phyloP scores from a whole-genome alignment of 2,329 filamentous ascomycete genomes.

The Tetracladium maxilliforme region DNA sequence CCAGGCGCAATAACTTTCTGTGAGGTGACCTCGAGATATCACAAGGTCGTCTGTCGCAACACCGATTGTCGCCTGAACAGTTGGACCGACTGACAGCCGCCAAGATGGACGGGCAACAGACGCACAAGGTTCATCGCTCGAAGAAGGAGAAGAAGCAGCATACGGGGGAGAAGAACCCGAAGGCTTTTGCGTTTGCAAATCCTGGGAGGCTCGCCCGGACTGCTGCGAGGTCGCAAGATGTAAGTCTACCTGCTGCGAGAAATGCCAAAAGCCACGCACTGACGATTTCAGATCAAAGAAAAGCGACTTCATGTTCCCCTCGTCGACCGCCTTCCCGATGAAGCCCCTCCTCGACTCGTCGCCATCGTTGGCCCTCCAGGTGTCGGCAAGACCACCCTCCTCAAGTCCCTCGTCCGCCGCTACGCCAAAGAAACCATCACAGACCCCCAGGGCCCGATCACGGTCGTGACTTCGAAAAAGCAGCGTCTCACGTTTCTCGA shows the following conservation, averaged over 20 bases:
- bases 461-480: slow-evolving; percentile 91
- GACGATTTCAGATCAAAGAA: slow-evolving; percentile 59
- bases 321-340: slow-evolving; percentile 88
- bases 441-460: slow-evolving; percentile 81
- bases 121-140: slow-evolving; percentile 1
- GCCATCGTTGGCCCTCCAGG: slow-evolving; percentile 90
- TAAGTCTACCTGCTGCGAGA: slow-evolving; percentile 15
- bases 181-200: slow-evolving; percentile 19
- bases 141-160: not conserved
- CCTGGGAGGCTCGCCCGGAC: slow-evolving; percentile 17
- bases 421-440: slow-evolving; percentile 94
- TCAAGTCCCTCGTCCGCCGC: slow-evolving; percentile 85
- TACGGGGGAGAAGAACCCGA: slow-evolving; percentile 12
- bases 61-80: no score
- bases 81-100: no score
- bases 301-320: slow-evolving; percentile 92
- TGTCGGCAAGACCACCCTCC: slow-evolving; percentile 86
- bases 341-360: slow-evolving; percentile 85
- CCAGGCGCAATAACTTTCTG: no score
- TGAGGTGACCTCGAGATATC: no score
- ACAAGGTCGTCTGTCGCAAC: no score
- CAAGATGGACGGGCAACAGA: not conserved
- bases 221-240: slow-evolving; percentile 37
- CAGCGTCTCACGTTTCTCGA: slow-evolving; percentile 91
- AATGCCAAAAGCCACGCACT: slow-evolving; percentile 3